phyloP scores from a whole-genome alignment of 108 stramenopile genomes.

The Discostella pseudostelligera region DNA sequence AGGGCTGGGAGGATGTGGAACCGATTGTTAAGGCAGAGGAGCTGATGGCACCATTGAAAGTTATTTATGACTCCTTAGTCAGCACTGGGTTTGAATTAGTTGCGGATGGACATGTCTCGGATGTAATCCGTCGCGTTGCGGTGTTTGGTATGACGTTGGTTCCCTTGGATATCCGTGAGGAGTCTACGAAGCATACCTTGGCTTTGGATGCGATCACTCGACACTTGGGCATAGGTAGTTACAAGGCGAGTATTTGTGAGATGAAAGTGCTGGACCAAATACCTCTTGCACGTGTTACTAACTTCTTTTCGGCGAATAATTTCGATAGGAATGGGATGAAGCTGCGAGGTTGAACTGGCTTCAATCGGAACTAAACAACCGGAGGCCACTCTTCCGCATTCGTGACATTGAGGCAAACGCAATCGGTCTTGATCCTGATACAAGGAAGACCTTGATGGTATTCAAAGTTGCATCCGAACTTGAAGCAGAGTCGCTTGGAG shows the following conservation, averaged over 20 bases:
- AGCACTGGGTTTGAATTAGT: slow-evolving; percentile 84
- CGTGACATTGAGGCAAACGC: slow-evolving; percentile 55
- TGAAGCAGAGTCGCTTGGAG: slow-evolving; percentile 85
- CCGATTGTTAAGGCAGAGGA: slow-evolving; percentile 68
- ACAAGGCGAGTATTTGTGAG: slow-evolving; percentile 43
- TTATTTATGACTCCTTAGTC: slow-evolving; percentile 83
- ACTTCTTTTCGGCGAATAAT: not conserved
- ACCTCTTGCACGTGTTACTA: slow-evolving; percentile 1
- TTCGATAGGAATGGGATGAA: slow-evolving; percentile 84
- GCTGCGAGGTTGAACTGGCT: slow-evolving; percentile 84
- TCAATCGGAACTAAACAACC: slow-evolving; percentile 76
- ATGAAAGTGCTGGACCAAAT: not conserved
- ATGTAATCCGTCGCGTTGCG: slow-evolving; percentile 88
- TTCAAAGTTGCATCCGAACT: slow-evolving; percentile 74
- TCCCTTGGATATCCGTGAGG: slow-evolving; percentile 95
- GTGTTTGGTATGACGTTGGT: slow-evolving; percentile 92
- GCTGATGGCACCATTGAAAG: slow-evolving; percentile 73
- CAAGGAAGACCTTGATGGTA: slow-evolving; percentile 71
- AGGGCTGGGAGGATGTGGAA: slow-evolving; percentile 63
- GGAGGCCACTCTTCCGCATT: slow-evolving; percentile 87
- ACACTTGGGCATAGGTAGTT: slow-evolving; percentile 89
- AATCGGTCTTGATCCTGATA: slow-evolving; percentile 56
- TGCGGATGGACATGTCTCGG: slow-evolving; percentile 88
- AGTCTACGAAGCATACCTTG: slow-evolving; percentile 86
- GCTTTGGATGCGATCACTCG: slow-evolving; percentile 94